These are phyloP conservation scores for Tagetes erecta DNA, from an alignment of 129 eudicot species.

Conservation along the genomic window DNA sequence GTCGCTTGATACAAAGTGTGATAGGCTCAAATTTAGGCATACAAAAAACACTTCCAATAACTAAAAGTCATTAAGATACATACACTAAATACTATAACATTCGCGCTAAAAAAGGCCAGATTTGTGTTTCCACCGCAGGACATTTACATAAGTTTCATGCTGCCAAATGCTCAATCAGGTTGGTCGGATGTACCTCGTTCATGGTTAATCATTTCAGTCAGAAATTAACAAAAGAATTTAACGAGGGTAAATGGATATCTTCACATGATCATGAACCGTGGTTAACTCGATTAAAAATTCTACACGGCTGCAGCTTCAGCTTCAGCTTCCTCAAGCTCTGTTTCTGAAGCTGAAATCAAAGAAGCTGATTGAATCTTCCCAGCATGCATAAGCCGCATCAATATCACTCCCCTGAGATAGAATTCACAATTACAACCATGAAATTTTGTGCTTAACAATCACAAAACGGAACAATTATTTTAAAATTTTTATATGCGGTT, in stretches of 20 bases:
- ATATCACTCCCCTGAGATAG: slow-evolving; percentile 73
- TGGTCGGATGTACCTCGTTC: not conserved
- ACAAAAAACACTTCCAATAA: too few relatives aligned
- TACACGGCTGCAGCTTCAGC: slow-evolving; percentile 41
- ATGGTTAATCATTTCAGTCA: not conserved
- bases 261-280: not conserved
- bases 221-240: slow-evolving; percentile 8
- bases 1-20: too few relatives aligned
- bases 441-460: not conserved
- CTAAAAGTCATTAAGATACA: too few relatives aligned
- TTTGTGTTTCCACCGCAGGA: slow-evolving; percentile 34
- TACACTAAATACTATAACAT: too few relatives aligned
- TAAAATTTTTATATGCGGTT: not conserved
- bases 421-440: not conserved
- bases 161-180: slow-evolving; percentile 16
- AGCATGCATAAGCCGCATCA: slow-evolving; percentile 89
- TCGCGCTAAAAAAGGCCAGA: too few relatives aligned
- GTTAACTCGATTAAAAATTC: slow-evolving; percentile 4
- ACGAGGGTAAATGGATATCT: slow-evolving; percentile 4
- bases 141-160: slow-evolving; percentile 18
- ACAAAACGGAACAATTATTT: not conserved
- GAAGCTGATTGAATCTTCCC: slow-evolving; percentile 97
- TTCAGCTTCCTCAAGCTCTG: slow-evolving; percentile 51
- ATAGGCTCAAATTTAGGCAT: too few relatives aligned
- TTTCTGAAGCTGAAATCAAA: slow-evolving; percentile 68